Conservation (phyloP, 208 protist species). For the Trypanosoma vivax region DNA sequence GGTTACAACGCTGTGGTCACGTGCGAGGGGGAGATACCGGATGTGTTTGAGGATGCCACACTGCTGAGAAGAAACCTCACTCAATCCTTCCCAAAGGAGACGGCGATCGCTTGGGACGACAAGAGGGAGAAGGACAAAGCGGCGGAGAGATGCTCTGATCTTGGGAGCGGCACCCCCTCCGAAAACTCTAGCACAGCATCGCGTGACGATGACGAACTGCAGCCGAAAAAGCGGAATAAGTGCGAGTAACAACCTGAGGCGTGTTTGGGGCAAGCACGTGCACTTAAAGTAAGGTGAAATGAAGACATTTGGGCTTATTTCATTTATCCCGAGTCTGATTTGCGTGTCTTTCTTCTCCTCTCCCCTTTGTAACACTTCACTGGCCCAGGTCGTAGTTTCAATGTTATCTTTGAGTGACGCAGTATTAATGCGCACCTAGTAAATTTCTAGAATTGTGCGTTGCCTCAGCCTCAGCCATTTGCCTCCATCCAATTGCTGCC, state of each 20-base stretch:
- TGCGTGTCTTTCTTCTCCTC: no score
- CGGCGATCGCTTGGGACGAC: conserved; percentile 15
- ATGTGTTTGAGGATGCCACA: conserved; percentile 55
- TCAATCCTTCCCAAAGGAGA: conserved; percentile 40
- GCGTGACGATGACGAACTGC: background rate
- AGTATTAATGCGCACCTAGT: no score
- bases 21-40: conserved; percentile 62
- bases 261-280: no score
- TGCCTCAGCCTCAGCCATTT: no score
- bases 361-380: no score
- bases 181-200: background rate
- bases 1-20: conserved; percentile 63
- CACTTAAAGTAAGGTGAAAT: no score
- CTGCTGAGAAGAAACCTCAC: conserved; percentile 43
- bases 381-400: no score
- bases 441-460: no score
- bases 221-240: background rate
- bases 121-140: background rate
- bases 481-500: no score
- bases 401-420: no score
- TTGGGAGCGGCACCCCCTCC: background rate
- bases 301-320: no score
- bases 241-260: background rate
- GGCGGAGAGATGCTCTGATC: background rate
- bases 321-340: no score